phyloP scores from a whole-genome alignment of 257 asterid species.

The Plantago ovata region DNA sequence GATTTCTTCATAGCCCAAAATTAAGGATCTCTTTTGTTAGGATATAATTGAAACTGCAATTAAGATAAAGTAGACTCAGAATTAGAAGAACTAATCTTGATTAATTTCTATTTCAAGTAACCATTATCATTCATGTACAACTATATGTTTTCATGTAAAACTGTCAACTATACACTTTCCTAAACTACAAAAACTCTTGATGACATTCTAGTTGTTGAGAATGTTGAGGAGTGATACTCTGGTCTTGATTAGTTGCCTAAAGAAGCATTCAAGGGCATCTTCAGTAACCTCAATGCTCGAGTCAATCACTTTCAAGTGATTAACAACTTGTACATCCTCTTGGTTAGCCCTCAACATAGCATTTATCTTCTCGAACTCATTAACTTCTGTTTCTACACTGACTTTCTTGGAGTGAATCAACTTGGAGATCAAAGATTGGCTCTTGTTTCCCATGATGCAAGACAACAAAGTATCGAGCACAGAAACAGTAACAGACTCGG shows the following conservation, averaged over 20 bases:
- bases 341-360: not conserved
- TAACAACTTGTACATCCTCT: constrained; percentile 1
- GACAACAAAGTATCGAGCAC: constrained; percentile 20
- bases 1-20: too few species aligned
- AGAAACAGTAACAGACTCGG: constrained; percentile 4
- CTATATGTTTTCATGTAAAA: too few species aligned
- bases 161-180: too few species aligned
- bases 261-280: too few species aligned
- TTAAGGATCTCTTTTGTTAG: too few species aligned
- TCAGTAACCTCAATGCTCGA: not conserved
- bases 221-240: not conserved
- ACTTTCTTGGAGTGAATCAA: constrained; percentile 11
- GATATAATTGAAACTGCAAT: constrained; percentile 5
- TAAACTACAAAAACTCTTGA: constrained; percentile 17
- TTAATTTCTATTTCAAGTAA: constrained; percentile 15
- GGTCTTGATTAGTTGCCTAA: not conserved
- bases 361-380: constrained; percentile 17
- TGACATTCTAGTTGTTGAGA: not conserved
- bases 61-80: constrained; percentile 37
- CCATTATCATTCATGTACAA: too few species aligned
- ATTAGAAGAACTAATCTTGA: too few species aligned
- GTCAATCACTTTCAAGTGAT: too few species aligned
- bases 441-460: not conserved
- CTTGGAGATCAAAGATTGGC: constrained; percentile 20
- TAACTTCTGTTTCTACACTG: too few species aligned